Evolutionary conservation across 2,329 filamentous ascomycete genomes (phyloP), one percentile per base, ranked within the genome.

Genomic region (Paecilomyces sp.): DNA sequence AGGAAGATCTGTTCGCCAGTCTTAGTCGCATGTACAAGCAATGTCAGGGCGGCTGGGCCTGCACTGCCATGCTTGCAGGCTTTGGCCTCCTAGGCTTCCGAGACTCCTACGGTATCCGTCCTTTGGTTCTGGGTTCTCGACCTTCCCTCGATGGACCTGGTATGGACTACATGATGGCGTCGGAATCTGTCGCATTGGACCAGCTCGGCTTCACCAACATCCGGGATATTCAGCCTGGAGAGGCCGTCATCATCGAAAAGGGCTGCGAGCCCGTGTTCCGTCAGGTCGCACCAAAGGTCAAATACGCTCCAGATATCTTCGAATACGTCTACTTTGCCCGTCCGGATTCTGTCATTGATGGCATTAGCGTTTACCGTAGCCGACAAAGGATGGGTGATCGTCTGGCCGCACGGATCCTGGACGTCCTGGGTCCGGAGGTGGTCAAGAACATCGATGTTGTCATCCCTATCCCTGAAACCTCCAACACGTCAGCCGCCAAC

Each of bases 161-260:
- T 5, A 88, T 77, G 61, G 92, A 96, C 75, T 96, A 95, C 78
- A 91, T 96, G 83, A 85, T 96, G 80, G 91, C 91, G 0, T 96
- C 91, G 0, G 92, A 96, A 75, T 93, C 89, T 8, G 87, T 96
- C 56, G 92, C 91, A 8, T 79, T 96, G 54, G 84, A 84, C 54
- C 91, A 95, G 72, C 86, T 93, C 55, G 91, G 91, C 15, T 96
- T 94, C 77, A 80, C 75, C 34, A 81, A 91, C 69, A 88, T 95
- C 66, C 76, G 82, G 47, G 89, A 96, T 69, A 89, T 96, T 64
- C 77, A 88, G 58, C 91, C 92, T 0, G 92, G 92, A 24, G 85
- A 96, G 76, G 91, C 91, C 2, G 90, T 95, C 62, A 91, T 95
- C 69, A 87, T 95, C 63, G 81, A 88, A 68, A 95, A 95, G 77